Evolutionary conservation across 306 rosid species (phyloP), one percentile per base, ranked within the genome.

Genomic region (Acmispon strigosus): DNA sequence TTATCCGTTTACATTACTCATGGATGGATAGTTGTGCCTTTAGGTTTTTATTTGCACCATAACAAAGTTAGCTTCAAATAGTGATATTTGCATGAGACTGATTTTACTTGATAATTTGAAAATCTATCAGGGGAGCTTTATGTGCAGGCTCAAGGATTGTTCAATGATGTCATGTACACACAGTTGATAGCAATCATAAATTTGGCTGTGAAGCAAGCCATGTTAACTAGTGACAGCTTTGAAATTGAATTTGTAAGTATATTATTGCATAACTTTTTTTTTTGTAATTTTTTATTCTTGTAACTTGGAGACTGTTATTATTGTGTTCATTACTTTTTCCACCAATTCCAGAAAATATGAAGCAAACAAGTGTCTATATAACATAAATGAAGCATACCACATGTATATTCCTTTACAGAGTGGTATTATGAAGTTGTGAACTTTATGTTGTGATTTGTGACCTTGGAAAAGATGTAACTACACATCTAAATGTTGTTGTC

Each of bases 221-320:
- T 86, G 72, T 19, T 80, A 34, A 75, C 76, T 32, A 84, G 78
- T 51, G 92, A 90, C 45, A 90, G 76, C 82, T 88, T 88, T 51
- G 98, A 89, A 84, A 67, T 71, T 18, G 98, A 93, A 80, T 93
- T 85, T 86, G 98, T 93, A 78, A 90, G 98, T 87, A 65, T 20
- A 3, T 39, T 17, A 48, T 55, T 62, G 27, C 27, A 32, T 41
- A 39, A 32, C 18, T 15, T 78, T 47, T 47, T 55, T 49, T 18
- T 14, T 50, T 32, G 6, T 4, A 32, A 32, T 6, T 32, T 4
- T 32, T 32, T 32, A 1, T 5, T 32, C 37, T 48, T 73, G 62
- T 39, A 32, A 29, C 22, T 41, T 43, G 63, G 5, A 36, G n/a
- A 55, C 47, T 8, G 57, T 70, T 56, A 22, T 65, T 56, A 42